Conservation (phyloP, 805 yeast species). For the Starmerella asiatica region DNA sequence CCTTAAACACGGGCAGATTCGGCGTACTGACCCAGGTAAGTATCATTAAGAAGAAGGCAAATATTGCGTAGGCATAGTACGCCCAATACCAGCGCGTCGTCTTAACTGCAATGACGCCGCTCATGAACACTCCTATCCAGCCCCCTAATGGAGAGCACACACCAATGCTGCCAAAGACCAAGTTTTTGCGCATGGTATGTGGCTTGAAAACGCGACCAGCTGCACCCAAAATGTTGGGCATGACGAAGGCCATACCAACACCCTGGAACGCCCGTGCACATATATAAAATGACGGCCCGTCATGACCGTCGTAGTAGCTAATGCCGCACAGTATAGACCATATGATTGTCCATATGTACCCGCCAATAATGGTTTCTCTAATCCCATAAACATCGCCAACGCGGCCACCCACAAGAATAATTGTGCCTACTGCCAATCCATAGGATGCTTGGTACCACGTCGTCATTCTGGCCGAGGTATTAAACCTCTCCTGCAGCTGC, state of each 20-base stretch:
- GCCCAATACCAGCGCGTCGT: constrained; percentile 20
- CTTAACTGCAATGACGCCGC: constrained; percentile 11
- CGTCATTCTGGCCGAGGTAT: constrained; percentile 22
- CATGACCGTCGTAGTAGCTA: too few species aligned
- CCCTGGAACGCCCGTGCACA: constrained; percentile 49
- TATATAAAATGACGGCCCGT: too few species aligned
- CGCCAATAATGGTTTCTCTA: constrained; percentile 37
- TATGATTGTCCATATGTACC: constrained; percentile 40
- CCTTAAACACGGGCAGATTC: constrained; percentile 1
- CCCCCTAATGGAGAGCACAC: constrained; percentile 53
- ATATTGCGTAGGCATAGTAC: constrained; percentile 35
- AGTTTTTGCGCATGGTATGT: constrained; percentile 31
- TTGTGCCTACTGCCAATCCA: constrained; percentile 59
- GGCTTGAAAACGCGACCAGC: constrained; percentile 27
- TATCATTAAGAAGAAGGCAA: constrained; percentile 8
- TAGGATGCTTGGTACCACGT: constrained; percentile 62
- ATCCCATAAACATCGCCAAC: constrained; percentile 61
- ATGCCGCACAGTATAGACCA: constrained; percentile 54
- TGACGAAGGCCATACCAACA: constrained; percentile 43
- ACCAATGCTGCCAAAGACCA: constrained; percentile 45
- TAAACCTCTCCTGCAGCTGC: constrained; percentile 25
- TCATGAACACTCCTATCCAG: constrained; percentile 39
- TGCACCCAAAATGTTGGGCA: constrained; percentile 50
- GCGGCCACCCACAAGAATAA: constrained; percentile 53
- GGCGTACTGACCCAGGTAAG: constrained; percentile 4